Percentiles rank a stretch among this genome's conserved stretches.
phyloP scores from a whole-genome alignment of 352 stramenopile genomes.

The Phytophthora quininea region DNA sequence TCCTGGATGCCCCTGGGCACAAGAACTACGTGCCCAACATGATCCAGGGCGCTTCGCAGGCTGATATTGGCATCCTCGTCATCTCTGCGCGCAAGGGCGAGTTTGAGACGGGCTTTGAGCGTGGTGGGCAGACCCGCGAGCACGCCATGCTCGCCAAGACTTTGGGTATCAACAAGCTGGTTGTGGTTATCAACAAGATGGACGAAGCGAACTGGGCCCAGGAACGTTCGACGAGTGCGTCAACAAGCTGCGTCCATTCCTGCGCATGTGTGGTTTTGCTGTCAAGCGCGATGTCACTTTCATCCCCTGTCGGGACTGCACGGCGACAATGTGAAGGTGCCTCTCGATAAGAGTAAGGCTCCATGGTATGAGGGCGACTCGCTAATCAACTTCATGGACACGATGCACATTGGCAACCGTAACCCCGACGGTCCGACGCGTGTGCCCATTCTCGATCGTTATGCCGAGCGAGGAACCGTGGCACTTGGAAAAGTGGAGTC shows the following conservation, averaged over 20 bases:
- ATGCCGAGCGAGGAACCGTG: conserved; percentile 96
- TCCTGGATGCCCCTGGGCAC: conserved; percentile 98
- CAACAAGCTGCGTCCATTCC: conserved; percentile 95
- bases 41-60: conserved; percentile 96
- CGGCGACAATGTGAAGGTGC: conserved; percentile 97
- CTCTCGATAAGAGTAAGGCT: conserved; percentile 63
- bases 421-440: conserved; percentile 92
- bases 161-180: conserved; percentile 97
- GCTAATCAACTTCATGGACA: conserved; percentile 95
- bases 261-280: conserved; percentile 94
- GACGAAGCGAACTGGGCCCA: conserved; percentile 97
- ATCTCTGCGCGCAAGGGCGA: conserved; percentile 97
- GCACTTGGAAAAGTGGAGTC: conserved; percentile 98
- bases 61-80: conserved; percentile 97
- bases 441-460: conserved; percentile 98
- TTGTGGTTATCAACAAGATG: conserved; percentile 99
- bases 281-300: conserved; percentile 98
- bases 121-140: conserved; percentile 97
- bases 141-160: conserved; percentile 99
- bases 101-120: conserved; percentile 99
- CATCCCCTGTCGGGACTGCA: conserved; percentile 96
- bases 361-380: conserved; percentile 96
- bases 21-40: conserved; percentile 99
- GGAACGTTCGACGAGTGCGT: conserved; percentile 92
- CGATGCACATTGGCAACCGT: conserved; percentile 90